These are phyloP conservation scores for Tetradesmus obliquus DNA, from an alignment of 139 green algal species.

Conservation along the genomic window DNA sequence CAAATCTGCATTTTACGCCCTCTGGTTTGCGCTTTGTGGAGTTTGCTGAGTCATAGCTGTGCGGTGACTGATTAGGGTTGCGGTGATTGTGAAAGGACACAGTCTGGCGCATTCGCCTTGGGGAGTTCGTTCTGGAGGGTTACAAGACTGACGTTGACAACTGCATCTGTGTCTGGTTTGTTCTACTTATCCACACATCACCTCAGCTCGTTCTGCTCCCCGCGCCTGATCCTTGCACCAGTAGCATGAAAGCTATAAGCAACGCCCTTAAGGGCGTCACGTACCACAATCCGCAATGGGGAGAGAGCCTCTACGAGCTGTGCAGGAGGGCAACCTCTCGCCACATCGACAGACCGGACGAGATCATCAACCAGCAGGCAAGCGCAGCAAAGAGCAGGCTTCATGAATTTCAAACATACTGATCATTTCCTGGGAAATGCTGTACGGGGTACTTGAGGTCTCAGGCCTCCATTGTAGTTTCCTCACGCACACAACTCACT, in stretches of 20 bases:
- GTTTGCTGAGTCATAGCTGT: not conserved
- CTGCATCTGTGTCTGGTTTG: not conserved
- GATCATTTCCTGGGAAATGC: not conserved
- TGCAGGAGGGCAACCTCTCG: constrained; percentile 31
- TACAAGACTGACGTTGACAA: not conserved
- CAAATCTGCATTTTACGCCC: too few species aligned
- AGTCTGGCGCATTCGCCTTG: not conserved
- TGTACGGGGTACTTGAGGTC: not conserved
- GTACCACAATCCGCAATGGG: constrained; percentile 36
- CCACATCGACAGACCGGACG: constrained; percentile 43
- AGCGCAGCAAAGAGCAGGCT: not conserved
- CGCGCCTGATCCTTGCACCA: not conserved
- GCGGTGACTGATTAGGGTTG: not conserved
- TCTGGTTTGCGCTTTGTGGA: too few species aligned
- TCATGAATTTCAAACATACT: not conserved
- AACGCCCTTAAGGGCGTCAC: constrained; percentile 41
- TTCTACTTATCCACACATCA: not conserved
- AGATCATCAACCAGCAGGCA: constrained; percentile 49
- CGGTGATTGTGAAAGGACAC: not conserved
- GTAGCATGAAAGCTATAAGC: constrained; percentile 36
- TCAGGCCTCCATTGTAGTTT: not conserved
- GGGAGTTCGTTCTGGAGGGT: not conserved
- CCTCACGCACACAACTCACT: not conserved
- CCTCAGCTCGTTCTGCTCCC: not conserved
- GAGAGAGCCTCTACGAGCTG: constrained; percentile 42